A percentile compares a stretch with the other conserved stretches of the same genome.
phyloP scores from a whole-genome alignment of 225 moss, liverwort and hornwort species.

The Ulota crispa region DNA sequence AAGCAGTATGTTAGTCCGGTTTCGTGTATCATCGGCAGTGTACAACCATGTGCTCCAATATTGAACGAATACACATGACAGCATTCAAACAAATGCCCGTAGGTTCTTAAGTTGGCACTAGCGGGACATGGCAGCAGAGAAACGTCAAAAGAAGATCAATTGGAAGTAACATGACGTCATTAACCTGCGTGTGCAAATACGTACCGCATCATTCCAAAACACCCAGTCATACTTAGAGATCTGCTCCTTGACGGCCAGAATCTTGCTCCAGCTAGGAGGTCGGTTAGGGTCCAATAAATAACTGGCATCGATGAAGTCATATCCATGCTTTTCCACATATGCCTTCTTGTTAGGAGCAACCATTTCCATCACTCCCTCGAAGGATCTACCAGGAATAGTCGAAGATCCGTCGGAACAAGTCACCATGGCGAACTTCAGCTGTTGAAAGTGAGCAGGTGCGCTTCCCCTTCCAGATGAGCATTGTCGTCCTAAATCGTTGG shows the following conservation, averaged over 20 bases:
- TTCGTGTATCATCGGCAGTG: background rate
- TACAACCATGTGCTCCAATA: background rate
- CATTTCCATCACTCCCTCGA: constrained; percentile 94
- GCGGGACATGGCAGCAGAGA: background rate
- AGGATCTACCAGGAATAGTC: constrained; percentile 88
- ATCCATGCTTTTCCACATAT: constrained; percentile 85
- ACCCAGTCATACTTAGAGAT: constrained; percentile 89
- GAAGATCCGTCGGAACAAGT: constrained; percentile 95
- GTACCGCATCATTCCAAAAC: constrained; percentile 99
- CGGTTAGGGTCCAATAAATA: constrained; percentile 77
- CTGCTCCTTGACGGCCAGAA: constrained; percentile 87
- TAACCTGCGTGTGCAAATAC: constrained; percentile 8
- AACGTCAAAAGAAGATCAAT: background rate
- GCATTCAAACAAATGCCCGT: background rate
- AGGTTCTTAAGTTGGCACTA: background rate
- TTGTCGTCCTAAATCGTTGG: constrained; percentile 85
- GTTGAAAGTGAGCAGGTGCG: constrained; percentile 46
- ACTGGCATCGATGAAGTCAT: constrained; percentile 96
- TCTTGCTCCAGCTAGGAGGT: constrained; percentile 99
- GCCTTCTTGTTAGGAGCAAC: constrained; percentile 82
- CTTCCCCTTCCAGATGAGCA: constrained; percentile 51
- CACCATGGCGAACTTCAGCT: constrained; percentile 87
- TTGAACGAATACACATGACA: background rate
- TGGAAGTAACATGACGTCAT: background rate
- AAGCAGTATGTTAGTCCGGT: background rate